Evolutionary conservation across 768 basidiomycete genomes (phyloP).

Genomic region (Polyporus arcularius): DNA sequence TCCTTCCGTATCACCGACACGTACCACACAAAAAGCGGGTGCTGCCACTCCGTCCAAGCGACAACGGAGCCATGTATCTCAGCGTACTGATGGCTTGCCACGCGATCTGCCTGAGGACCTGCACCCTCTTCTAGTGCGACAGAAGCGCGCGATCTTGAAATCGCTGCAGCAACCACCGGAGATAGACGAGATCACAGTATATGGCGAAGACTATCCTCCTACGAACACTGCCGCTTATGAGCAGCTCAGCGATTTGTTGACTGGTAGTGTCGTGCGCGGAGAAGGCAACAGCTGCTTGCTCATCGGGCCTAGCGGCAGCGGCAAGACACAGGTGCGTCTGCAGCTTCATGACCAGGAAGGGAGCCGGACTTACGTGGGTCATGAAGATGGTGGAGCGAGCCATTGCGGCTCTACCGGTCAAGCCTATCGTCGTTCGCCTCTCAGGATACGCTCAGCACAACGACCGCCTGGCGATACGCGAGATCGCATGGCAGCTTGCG

Average conservation of each 20-base stretch:
- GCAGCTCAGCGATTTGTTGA: slow-evolving; percentile 64
- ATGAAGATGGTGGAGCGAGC: slow-evolving; percentile 62
- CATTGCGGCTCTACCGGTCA: slow-evolving; percentile 44
- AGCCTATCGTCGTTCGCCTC: slow-evolving; percentile 76
- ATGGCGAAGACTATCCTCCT: slow-evolving; percentile 37
- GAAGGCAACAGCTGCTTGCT: slow-evolving; percentile 95
- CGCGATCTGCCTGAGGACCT: slow-evolving; percentile 43
- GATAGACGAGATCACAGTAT: slow-evolving; percentile 28
- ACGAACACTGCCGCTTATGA: slow-evolving; percentile 55
- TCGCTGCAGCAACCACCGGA: slow-evolving; percentile 40
- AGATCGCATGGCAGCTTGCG: slow-evolving; percentile 84
- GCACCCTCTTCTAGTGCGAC: slow-evolving; percentile 47
- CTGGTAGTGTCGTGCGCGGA: slow-evolving; percentile 73
- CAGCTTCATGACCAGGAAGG: neutral
- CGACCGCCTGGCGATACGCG: slow-evolving; percentile 88
- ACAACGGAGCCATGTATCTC: neutral
- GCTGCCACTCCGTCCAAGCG: slow-evolving; percentile 1
- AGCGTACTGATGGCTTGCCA: neutral
- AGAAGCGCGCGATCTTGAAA: slow-evolving; percentile 57
- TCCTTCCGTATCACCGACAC: neutral
- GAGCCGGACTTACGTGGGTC: neutral
- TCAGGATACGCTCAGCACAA: slow-evolving; percentile 85
- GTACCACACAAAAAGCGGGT: neutral
- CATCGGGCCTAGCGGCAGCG: slow-evolving; percentile 82
- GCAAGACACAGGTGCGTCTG: slow-evolving; percentile 72